Conservation (phyloP, 495 filamentous ascomycete genomes). For the Penicillium canariense region DNA sequence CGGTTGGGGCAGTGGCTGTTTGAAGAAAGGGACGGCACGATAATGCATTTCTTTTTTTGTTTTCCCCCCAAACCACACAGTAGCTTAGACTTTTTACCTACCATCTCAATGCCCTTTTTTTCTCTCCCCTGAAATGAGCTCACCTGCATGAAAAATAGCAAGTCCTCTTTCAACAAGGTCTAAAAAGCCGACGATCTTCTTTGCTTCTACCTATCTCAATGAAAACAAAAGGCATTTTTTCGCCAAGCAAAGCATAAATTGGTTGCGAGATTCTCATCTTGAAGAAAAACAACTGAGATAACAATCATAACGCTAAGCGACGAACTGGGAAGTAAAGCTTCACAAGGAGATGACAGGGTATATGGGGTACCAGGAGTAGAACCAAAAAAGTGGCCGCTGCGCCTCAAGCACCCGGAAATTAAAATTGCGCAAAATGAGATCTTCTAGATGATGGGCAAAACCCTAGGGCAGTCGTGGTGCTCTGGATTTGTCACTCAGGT, state of each 20-base stretch:
- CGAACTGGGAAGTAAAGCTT: not conserved
- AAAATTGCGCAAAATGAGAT: not conserved
- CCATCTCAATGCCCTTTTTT: slow-evolving; percentile 38
- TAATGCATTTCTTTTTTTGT: slow-evolving; percentile 39
- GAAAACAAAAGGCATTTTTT: not conserved
- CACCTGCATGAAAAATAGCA: slow-evolving; percentile 22
- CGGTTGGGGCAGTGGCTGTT: slow-evolving; percentile 38
- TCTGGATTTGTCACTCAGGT: not conserved
- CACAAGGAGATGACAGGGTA: not conserved
- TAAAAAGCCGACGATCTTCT: slow-evolving; percentile 1
- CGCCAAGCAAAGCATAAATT: not conserved
- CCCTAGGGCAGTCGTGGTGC: not conserved
- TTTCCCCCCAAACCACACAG: slow-evolving; percentile 29
- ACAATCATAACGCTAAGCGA: not conserved
- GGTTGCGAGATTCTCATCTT: not conserved
- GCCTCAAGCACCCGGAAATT: not conserved
- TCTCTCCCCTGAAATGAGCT: slow-evolving; percentile 16
- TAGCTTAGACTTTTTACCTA: slow-evolving; percentile 42
- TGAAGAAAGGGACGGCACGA: slow-evolving; percentile 39
- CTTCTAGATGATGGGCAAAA: not conserved
- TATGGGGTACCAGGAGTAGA: not conserved
- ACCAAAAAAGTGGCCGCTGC: not conserved
- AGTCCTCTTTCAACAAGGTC: slow-evolving; percentile 21
- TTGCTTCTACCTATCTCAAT: slow-evolving; percentile 4
- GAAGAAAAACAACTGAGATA: not conserved